Base-by-base conservation (phyloP, 106 monocot species). In the Apostasia shenzhenica region DNA sequence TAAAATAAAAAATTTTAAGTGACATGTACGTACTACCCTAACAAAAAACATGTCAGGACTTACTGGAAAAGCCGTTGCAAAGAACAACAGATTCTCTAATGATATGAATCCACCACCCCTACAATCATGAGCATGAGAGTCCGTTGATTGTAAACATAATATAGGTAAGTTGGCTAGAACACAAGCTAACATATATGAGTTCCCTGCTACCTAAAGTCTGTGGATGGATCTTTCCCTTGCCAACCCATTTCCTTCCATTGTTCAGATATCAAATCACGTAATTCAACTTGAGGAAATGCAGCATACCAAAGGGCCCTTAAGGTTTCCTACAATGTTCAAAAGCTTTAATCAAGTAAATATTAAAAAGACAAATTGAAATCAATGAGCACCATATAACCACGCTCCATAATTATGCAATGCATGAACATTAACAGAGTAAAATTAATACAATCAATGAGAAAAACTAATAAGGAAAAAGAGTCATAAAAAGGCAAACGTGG, bases 241-340 rank as follows among this genome's bases (percentile, higher is more conserved):
- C 95, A 95, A 51, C 95, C 95, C 95, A 95, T 95, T 77, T 95
- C 86, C 61, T 92, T 92, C 95, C 92, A 92, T 49, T 97, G 92
- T 2, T 97, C 92, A 69, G 95, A 97, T 76, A 97, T 79, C 65
- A 97, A 67, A 72, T 57, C 89, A 55, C 66, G 71, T 54, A 89
- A 75, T 75, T 92, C 82, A 60, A 77, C 75, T 59, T 70, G 77
- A 67, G 95, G 95, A 83, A 82, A 95, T 67, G 91, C 78, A 61
- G 78, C 80, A 82, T 75, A 42, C 95, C 95, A 95, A 41, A 95
- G 89, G 48, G 84, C 69, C 52, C 74, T 84, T 67, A 95, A 68
- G 7, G 91, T 82, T 76, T 95, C 91, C 95, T 95, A 77, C 43
- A 77, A 69, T 51, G 68, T 69, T 68, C 37, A 68, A 59, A 75